phyloP scores from a whole-genome alignment of 2,329 filamentous ascomycete genomes.

The Alternaria viburni region DNA sequence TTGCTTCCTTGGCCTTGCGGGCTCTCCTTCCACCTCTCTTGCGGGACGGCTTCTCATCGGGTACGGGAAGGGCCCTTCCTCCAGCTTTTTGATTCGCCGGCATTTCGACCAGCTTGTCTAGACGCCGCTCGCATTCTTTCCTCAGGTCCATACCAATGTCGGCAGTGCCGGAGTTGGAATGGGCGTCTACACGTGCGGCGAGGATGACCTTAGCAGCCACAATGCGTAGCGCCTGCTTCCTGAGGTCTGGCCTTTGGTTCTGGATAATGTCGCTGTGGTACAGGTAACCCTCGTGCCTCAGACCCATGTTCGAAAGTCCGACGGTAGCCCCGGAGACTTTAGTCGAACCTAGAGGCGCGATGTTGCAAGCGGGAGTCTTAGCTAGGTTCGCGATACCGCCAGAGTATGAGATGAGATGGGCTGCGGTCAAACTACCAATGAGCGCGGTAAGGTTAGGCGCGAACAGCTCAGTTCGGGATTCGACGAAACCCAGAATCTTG shows the following conservation, averaged over 20 bases:
- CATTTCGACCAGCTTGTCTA: constrained; percentile 92
- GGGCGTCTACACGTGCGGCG: constrained; percentile 88
- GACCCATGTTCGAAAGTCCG: constrained; percentile 82
- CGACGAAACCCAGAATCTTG: constrained; percentile 88
- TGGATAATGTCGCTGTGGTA: constrained; percentile 91
- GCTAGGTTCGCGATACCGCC: constrained; percentile 87
- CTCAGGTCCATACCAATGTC: constrained; percentile 82
- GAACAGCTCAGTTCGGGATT: constrained; percentile 95
- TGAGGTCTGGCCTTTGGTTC: constrained; percentile 82
- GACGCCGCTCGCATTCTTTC: constrained; percentile 79
- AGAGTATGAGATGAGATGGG: constrained; percentile 93
- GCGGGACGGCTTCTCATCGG: constrained; percentile 87
- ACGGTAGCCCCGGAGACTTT: constrained; percentile 81
- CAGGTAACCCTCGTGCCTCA: constrained; percentile 90
- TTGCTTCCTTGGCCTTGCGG: constrained; percentile 93
- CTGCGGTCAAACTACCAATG: constrained; percentile 90
- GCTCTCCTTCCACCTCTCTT: constrained; percentile 92
- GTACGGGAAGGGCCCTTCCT: constrained; percentile 44
- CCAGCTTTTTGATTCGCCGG: constrained; percentile 86
- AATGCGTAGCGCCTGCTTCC: constrained; percentile 92
- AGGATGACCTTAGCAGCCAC: constrained; percentile 92
- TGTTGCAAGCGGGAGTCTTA: constrained; percentile 91
- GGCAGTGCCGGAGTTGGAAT: constrained; percentile 81
- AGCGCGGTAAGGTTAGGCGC: constrained; percentile 91
- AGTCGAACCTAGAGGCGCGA: constrained; percentile 88